Evolutionary conservation across 768 basidiomycete species (phyloP).

Genomic region (Pleurotus eryngii): DNA sequence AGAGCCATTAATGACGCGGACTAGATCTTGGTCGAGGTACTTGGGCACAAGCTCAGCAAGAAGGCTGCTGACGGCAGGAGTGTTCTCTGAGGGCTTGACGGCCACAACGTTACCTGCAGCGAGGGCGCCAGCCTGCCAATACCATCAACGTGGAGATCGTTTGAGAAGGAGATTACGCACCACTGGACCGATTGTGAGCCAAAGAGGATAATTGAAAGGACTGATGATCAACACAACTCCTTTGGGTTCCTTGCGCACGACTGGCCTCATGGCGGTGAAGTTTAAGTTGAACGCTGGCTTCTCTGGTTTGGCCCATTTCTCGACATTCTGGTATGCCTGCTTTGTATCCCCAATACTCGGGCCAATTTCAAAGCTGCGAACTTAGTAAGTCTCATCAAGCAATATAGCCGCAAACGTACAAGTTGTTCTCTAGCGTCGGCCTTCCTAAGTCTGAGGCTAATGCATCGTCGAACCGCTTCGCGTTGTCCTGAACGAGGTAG

Average conservation of each 20-base stretch:
- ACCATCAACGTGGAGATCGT: neutral
- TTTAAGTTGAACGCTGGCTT: slow-evolving; percentile 52
- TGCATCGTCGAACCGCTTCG: slow-evolving; percentile 53
- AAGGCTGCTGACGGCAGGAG: slow-evolving; percentile 52
- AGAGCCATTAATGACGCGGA: slow-evolving; percentile 68
- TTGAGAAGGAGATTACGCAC: slow-evolving; percentile 31
- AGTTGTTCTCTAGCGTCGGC: slow-evolving; percentile 53
- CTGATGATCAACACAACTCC: slow-evolving; percentile 67
- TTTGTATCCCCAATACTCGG: slow-evolving; percentile 49
- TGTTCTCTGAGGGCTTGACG: slow-evolving; percentile 75
- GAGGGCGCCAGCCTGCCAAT: slow-evolving; percentile 56
- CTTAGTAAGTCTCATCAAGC: neutral
- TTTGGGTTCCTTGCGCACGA: slow-evolving; percentile 73
- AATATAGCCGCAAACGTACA: slow-evolving; percentile 27
- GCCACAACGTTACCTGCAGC: slow-evolving; percentile 73
- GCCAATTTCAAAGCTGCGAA: slow-evolving; percentile 57
- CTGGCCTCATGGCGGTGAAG: slow-evolving; percentile 58
- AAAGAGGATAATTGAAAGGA: slow-evolving; percentile 77
- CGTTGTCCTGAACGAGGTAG: slow-evolving; percentile 74
- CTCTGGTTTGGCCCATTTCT: slow-evolving; percentile 72
- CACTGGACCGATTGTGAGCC: slow-evolving; percentile 54
- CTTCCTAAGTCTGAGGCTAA: slow-evolving; percentile 62
- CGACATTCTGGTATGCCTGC: slow-evolving; percentile 57
- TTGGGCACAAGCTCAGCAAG: slow-evolving; percentile 67
- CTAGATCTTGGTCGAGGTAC: slow-evolving; percentile 68